phyloP scores from a whole-genome alignment of 495 filamentous ascomycete species.

The Aspergillus biplanus region DNA sequence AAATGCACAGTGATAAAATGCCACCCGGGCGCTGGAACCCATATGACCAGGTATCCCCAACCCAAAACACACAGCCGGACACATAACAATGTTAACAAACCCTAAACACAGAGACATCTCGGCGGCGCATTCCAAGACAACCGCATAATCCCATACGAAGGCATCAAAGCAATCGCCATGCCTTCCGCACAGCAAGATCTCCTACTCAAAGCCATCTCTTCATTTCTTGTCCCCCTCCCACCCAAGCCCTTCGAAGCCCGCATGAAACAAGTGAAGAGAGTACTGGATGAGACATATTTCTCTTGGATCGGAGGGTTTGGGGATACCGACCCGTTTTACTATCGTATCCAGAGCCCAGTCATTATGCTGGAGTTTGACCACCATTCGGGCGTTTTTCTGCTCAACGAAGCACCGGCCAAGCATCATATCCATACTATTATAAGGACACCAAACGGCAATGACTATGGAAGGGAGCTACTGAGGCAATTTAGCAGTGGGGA shows the following conservation, averaged over 20 bases:
- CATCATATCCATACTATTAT: slow-evolving; percentile 76
- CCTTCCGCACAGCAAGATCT: slow-evolving; percentile 49
- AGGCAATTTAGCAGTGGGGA: background rate
- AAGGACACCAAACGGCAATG: slow-evolving; percentile 70
- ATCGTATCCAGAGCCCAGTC: slow-evolving; percentile 72
- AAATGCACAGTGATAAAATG: slow-evolving; percentile 63
- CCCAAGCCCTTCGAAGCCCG: slow-evolving; percentile 50
- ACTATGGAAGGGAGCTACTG: slow-evolving; percentile 64
- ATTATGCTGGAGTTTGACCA: slow-evolving; percentile 76
- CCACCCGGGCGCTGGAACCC: slow-evolving; percentile 71
- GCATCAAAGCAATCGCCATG: slow-evolving; percentile 52
- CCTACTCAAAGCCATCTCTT: slow-evolving; percentile 57
- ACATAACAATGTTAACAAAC: background rate
- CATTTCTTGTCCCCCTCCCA: slow-evolving; percentile 68
- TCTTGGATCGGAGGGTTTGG: slow-evolving; percentile 72
- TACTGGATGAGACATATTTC: slow-evolving; percentile 70
- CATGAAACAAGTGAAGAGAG: slow-evolving; percentile 51
- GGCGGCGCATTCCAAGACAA: slow-evolving; percentile 80
- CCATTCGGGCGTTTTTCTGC: slow-evolving; percentile 77
- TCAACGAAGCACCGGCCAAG: slow-evolving; percentile 69
- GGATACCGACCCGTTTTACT: slow-evolving; percentile 73
- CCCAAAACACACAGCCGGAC: background rate
- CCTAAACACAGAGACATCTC: slow-evolving; percentile 52
- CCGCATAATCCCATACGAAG: slow-evolving; percentile 75
- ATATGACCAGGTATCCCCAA: slow-evolving; percentile 55